These are phyloP conservation scores for Rhexocercosporidium sp. DNA, from an alignment of 2,329 filamentous ascomycete genomes.

Conservation along the genomic window DNA sequence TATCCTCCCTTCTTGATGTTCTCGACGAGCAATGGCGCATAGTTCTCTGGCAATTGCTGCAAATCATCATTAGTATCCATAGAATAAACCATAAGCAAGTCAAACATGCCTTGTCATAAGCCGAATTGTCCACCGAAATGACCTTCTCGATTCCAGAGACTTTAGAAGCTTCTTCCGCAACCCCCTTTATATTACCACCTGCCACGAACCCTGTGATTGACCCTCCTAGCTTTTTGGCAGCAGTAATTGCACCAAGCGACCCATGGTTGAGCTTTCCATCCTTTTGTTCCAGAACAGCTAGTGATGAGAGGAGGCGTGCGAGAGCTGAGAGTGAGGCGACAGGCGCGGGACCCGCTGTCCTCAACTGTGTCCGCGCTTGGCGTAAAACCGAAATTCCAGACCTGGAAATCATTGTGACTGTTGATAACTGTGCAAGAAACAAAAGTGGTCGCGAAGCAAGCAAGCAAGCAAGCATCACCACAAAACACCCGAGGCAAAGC, in stretches of 20 bases:
- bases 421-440: constrained; percentile 15
- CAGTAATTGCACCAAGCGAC: constrained; percentile 84
- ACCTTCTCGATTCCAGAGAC: constrained; percentile 92
- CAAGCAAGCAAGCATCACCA: constrained; percentile 9
- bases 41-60: constrained; percentile 90
- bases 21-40: constrained; percentile 88
- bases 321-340: constrained; percentile 55
- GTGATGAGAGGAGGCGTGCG: constrained; percentile 78
- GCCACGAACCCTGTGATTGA: constrained; percentile 87
- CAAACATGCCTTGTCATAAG: constrained; percentile 83
- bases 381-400: constrained; percentile 37
- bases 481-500: constrained; percentile 27
- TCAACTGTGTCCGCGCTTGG: constrained; percentile 48
- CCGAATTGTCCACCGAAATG: constrained; percentile 82
- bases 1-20: constrained; percentile 97
- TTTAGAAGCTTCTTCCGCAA: constrained; percentile 85
- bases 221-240: constrained; percentile 85
- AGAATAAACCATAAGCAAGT: not conserved
- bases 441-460: constrained; percentile 6
- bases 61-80: constrained; percentile 14
- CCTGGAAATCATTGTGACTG: constrained; percentile 41
- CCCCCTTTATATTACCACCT: constrained; percentile 74
- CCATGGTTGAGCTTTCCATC: constrained; percentile 84
- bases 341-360: constrained; percentile 46
- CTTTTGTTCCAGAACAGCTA: constrained; percentile 91